These are phyloP conservation scores for Platismatia glauca DNA, from an alignment of 495 filamentous ascomycete genomes.

Conservation along the genomic window DNA sequence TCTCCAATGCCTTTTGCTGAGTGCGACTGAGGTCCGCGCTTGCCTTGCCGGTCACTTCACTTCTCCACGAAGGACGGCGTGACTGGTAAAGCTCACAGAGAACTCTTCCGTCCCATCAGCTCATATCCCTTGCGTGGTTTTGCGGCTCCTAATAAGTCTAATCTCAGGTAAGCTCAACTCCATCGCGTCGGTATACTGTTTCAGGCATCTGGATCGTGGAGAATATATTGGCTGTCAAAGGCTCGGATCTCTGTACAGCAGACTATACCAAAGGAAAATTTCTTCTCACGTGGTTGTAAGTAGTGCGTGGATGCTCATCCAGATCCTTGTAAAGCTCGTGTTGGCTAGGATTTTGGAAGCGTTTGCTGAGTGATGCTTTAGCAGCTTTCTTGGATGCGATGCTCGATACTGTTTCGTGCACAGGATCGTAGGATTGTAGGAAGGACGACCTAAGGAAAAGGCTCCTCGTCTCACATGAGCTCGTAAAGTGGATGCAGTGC, in stretches of 20 bases:
- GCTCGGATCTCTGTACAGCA: neutral
- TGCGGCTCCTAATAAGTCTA: neutral
- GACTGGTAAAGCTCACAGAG: neutral
- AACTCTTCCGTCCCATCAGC: neutral
- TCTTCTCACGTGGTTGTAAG: neutral
- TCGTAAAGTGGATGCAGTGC: neutral
- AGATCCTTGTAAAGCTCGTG: neutral
- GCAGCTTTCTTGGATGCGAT: neutral
- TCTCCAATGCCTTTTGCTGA: conserved; percentile 1
- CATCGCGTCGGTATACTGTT: neutral
- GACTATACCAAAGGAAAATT: neutral
- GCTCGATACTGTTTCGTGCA: neutral
- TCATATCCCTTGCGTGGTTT: neutral
- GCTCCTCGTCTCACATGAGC: neutral
- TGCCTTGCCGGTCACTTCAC: neutral
- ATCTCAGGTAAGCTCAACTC: neutral
- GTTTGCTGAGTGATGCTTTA: neutral
- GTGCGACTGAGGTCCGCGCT: neutral
- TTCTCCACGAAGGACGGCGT: neutral
- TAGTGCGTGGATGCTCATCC: neutral
- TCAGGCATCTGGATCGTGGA: neutral
- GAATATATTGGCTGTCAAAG: neutral
- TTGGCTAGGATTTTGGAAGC: neutral
- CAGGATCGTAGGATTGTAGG: neutral
- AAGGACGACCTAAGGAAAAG: neutral